Conservation (phyloP, 805 yeast species). For the Blastobotrys chiropterorum region DNA sequence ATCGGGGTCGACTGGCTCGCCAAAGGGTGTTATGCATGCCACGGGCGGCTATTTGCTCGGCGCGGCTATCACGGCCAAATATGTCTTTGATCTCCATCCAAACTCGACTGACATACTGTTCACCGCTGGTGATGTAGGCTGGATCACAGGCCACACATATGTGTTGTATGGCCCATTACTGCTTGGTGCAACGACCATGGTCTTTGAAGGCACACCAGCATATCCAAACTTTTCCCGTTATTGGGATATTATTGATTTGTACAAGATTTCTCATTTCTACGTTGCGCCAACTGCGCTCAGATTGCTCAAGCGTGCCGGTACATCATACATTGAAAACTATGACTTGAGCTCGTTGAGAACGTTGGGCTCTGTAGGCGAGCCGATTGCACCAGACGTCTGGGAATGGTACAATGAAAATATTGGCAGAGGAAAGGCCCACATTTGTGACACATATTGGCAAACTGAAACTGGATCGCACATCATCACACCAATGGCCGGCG, state of each 20-base stretch:
- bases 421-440: slow-evolving; percentile 84
- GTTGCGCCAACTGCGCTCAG: slow-evolving; percentile 98
- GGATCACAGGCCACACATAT: slow-evolving; percentile 98
- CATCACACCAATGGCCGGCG: slow-evolving; percentile 92
- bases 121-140: slow-evolving; percentile 98
- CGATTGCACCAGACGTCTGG: slow-evolving; percentile 97
- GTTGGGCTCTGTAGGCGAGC: slow-evolving; percentile 97
- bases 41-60: slow-evolving; percentile 94
- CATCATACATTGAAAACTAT: slow-evolving; percentile 70
- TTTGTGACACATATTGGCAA: slow-evolving; percentile 98
- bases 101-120: slow-evolving; percentile 83
- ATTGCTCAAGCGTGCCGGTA: slow-evolving; percentile 85
- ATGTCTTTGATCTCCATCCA: slow-evolving; percentile 87
- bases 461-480: slow-evolving; percentile 96
- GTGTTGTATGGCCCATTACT: slow-evolving; percentile 90
- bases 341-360: slow-evolving; percentile 84
- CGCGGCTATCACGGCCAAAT: slow-evolving; percentile 84
- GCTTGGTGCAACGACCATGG: slow-evolving; percentile 83
- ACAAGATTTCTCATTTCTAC: slow-evolving; percentile 91
- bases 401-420: slow-evolving; percentile 94
- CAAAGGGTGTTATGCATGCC: slow-evolving; percentile 94
- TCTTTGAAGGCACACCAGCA: slow-evolving; percentile 97
- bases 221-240: slow-evolving; percentile 92
- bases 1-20: slow-evolving; percentile 97
- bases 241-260: slow-evolving; percentile 91